Conservation (phyloP, 306 rosid genomes). For the Pyrus communis region DNA sequence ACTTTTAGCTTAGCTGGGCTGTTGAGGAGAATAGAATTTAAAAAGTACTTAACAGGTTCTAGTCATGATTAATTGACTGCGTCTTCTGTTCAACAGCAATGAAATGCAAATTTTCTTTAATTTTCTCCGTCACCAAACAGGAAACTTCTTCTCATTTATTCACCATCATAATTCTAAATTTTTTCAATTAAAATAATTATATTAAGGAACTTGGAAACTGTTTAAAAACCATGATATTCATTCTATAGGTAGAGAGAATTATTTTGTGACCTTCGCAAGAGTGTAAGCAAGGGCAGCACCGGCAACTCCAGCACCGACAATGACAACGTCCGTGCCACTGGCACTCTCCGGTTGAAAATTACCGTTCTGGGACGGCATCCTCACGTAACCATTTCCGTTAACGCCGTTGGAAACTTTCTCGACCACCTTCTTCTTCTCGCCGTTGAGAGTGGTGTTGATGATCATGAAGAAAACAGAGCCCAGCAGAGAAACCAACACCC, state of each 20-base stretch:
- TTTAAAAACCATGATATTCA: background rate
- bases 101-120: background rate
- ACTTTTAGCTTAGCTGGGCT: background rate
- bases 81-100: background rate
- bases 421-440: constrained; percentile 23
- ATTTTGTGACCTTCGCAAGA: constrained; percentile 56
- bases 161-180: background rate
- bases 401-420: constrained; percentile 1
- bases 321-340: constrained; percentile 35
- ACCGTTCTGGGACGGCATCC: background rate
- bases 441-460: constrained; percentile 1
- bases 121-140: background rate
- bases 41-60: background rate
- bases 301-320: constrained; percentile 92
- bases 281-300: constrained; percentile 93
- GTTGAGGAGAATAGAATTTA: background rate
- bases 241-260: background rate
- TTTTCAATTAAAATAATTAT: background rate
- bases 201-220: background rate
- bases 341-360: background rate
- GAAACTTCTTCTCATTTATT: background rate
- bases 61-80: background rate
- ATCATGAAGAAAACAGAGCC: constrained; percentile 28
- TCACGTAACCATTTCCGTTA: background rate
- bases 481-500: constrained; percentile 36